These are phyloP conservation scores for Mucor lusitanicus DNA, from an alignment of 371 early-diverging fungal species.

Conservation along the genomic window DNA sequence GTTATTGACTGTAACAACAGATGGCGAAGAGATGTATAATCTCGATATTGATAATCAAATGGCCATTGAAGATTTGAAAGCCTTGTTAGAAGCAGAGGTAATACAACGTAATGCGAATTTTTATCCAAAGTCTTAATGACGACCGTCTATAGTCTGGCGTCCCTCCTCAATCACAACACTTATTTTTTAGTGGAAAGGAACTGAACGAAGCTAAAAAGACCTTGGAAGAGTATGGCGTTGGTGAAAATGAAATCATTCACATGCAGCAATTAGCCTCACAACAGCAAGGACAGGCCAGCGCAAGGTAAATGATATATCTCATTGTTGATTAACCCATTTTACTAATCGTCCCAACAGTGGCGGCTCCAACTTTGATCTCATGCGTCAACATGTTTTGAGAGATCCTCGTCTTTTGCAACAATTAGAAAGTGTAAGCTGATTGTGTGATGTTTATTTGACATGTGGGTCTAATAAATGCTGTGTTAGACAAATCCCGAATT, in stretches of 20 bases:
- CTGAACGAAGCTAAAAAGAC: slow-evolving; percentile 65
- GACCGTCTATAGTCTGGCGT: slow-evolving; percentile 51
- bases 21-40: slow-evolving; percentile 63
- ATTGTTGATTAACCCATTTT: neutral
- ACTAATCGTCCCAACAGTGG: neutral
- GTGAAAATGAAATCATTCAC: slow-evolving; percentile 76
- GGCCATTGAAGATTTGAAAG: slow-evolving; percentile 82
- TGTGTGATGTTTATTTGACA: neutral
- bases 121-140: neutral
- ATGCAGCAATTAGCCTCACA: slow-evolving; percentile 35
- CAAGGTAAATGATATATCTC: slow-evolving; percentile 6
- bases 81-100: slow-evolving; percentile 84
- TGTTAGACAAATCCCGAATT: slow-evolving; percentile 71
- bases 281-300: slow-evolving; percentile 12
- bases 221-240: slow-evolving; percentile 66
- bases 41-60: slow-evolving; percentile 80
- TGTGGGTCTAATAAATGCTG: neutral
- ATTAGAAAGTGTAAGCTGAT: slow-evolving; percentile 54
- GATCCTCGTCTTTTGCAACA: slow-evolving; percentile 69
- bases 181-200: slow-evolving; percentile 60
- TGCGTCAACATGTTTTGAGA: slow-evolving; percentile 75
- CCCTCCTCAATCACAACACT: slow-evolving; percentile 51
- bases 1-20: slow-evolving; percentile 65
- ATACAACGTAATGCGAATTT: neutral
- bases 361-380: slow-evolving; percentile 63